Evolutionary conservation across 179 eudicot species (phyloP).

Genomic region (Amaranthus tricolor): DNA sequence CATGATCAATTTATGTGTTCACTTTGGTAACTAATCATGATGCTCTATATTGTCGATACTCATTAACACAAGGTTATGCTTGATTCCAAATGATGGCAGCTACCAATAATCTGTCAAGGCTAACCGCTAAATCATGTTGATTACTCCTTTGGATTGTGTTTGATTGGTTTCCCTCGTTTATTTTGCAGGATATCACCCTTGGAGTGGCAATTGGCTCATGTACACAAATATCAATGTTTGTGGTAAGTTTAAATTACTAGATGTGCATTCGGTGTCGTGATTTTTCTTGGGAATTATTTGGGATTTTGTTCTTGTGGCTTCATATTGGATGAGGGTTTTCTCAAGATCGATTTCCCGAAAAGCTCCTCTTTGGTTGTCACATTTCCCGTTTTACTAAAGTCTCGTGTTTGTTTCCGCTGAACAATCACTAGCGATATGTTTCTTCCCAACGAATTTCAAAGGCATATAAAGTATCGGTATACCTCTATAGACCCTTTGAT

Average conservation of each 20-base stretch:
- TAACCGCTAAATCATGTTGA: neutral
- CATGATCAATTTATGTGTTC: neutral
- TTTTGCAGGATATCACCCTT: constrained; percentile 75
- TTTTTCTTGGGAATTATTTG: neutral
- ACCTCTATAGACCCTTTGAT: neutral
- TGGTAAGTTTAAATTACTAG: constrained; percentile 55
- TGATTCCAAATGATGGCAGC: neutral
- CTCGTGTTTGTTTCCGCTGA: neutral
- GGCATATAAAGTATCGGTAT: neutral
- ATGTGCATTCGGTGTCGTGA: constrained; percentile 6
- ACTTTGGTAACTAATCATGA: neutral
- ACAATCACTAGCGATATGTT: too few species aligned
- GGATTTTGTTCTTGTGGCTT: neutral
- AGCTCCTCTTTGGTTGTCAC: neutral
- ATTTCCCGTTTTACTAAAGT: neutral
- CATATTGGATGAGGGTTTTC: neutral
- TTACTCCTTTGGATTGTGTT: neutral
- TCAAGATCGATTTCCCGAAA: neutral
- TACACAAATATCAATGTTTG: constrained; percentile 97
- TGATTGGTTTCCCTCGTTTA: neutral
- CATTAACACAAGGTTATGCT: neutral
- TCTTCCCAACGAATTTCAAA: neutral
- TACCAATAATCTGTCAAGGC: neutral
- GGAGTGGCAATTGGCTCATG: constrained; percentile 97
- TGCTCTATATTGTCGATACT: neutral